Evolutionary conservation across 2,329 filamentous ascomycete genomes (phyloP).

Genomic region (Diaporthe sp.): DNA sequence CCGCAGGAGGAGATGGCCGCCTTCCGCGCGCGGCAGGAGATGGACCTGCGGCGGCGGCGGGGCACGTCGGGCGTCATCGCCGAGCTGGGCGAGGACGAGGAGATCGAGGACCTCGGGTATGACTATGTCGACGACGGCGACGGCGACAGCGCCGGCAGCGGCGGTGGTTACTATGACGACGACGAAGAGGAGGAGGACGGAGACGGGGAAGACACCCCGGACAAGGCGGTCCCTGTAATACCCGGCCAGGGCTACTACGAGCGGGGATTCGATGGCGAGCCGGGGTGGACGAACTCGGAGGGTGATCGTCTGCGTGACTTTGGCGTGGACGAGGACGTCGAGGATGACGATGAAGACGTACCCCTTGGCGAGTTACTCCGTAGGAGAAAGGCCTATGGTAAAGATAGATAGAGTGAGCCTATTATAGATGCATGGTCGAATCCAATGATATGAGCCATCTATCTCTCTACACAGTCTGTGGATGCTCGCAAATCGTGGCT

Average conservation of each 20-base stretch:
- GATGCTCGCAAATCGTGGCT: background rate
- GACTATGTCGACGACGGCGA: constrained; percentile 34
- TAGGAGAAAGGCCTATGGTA: constrained; percentile 59
- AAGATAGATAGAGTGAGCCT: constrained; percentile 10
- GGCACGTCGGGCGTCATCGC: constrained; percentile 57
- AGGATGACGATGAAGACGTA: constrained; percentile 69
- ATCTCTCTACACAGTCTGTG: background rate
- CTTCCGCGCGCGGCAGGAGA: constrained; percentile 64
- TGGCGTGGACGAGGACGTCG: constrained; percentile 80
- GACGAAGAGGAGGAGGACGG: constrained; percentile 65
- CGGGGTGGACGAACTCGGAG: constrained; percentile 80
- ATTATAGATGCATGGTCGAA: background rate
- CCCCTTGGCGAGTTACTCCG: constrained; percentile 78
- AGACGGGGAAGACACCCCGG: constrained; percentile 43
- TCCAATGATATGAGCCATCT: background rate
- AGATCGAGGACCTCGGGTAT: constrained; percentile 57
- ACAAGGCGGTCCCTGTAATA: constrained; percentile 41
- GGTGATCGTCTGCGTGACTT: constrained; percentile 82
- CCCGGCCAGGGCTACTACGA: constrained; percentile 44
- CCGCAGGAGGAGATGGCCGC: constrained; percentile 63
- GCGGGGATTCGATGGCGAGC: constrained; percentile 61
- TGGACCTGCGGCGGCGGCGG: constrained; percentile 58
- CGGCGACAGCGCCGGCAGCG: constrained; percentile 39
- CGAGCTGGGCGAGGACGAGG: constrained; percentile 69
- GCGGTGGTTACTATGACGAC: constrained; percentile 66